Evolutionary conservation across 1,139 yeast species (phyloP), one percentile per base, ranked within the genome.

Genomic region (Scheffersomyces segobiensis): DNA sequence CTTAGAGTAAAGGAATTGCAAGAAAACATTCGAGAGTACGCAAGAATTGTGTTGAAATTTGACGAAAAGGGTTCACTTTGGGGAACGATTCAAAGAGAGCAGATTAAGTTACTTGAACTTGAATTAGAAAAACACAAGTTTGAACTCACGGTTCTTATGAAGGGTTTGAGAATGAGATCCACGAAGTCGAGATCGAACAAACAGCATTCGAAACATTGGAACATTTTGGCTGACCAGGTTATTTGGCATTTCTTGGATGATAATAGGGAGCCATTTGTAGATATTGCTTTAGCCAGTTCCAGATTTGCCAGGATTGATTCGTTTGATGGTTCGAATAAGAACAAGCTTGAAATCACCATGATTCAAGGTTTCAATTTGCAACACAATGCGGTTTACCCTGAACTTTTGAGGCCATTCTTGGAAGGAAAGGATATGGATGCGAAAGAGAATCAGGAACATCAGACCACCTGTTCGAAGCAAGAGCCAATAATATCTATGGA

Each of bases 341-440:
- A 91, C 62, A 73, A 80, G 49, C 86, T 91, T 62, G 80, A 81
- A 39, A 75, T 92, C 3, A 77, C 79, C 18, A 82, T 93, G 68
- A 74, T 93, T 62, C 92, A 89, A 67, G 93, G 92, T 0, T 82
- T 88, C 65, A 91, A 91, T 66, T 74, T 90, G 59, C 86, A 85
- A 55, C 75, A 78, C n/a, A 74, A 82, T 32, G 84, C 91, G 0
- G 70, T 81, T 1, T 91, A 88, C 67, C 95, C 96, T 0, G 93
- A 91, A 61, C 73, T 95, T 50, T 74, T 93, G 46, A 77, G 88
- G 0, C 93, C 95, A 2, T 77, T 69, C 8, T 58, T 69, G 42
- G 71, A 68, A 2, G 57, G 54, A 7, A 60, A 60, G n/a, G 55
- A 56, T 4, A 55, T 55, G 12, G 53, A 51, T 1, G 52, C 47